Percentiles rank a stretch among this genome's conserved stretches.
phyloP scores from a whole-genome alignment of 2,329 filamentous ascomycete species.

The Tolypocladium guangdongense region DNA sequence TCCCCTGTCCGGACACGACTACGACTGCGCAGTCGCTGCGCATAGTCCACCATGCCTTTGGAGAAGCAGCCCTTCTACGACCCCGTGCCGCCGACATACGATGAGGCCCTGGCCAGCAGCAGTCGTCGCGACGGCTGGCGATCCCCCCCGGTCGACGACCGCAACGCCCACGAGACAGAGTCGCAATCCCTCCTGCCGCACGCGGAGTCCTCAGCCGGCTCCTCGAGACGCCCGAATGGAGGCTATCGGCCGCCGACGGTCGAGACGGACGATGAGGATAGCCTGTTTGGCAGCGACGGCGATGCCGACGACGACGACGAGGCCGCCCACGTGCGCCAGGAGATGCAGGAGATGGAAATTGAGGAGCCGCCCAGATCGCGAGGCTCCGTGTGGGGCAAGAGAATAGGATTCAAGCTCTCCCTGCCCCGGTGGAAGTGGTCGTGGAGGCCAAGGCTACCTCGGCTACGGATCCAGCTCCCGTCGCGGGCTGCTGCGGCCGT shows the following conservation, averaged over 20 bases:
- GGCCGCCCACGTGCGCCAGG: constrained; percentile 59
- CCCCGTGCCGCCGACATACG: constrained; percentile 31
- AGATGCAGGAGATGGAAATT: constrained; percentile 84
- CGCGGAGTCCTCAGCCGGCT: constrained; percentile 28
- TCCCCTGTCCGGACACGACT: constrained; percentile 2
- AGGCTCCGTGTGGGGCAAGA: constrained; percentile 41
- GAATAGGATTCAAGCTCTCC: constrained; percentile 40
- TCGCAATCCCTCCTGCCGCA: constrained; percentile 62
- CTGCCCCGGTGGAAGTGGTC: constrained; percentile 44
- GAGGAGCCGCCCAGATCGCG: constrained; percentile 49
- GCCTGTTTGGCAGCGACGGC: constrained; percentile 38
- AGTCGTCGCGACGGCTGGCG: constrained; percentile 23
- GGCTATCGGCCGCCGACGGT: constrained; percentile 70
- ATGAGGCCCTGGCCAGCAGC: constrained; percentile 26
- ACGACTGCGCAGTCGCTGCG: background rate
- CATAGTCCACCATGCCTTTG: constrained; percentile 19
- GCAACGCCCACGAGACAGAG: constrained; percentile 61
- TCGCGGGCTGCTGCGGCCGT: constrained; percentile 19
- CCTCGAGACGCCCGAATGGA: constrained; percentile 35
- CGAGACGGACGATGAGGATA: constrained; percentile 60
- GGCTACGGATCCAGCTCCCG: constrained; percentile 37
- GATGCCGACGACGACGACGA: constrained; percentile 33
- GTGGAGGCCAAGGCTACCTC: constrained; percentile 43
- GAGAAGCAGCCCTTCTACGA: constrained; percentile 32
- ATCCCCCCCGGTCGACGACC: constrained; percentile 36